Percentiles rank a stretch among this genome's conserved stretches.
Evolutionary conservation across 305 asterid genomes (phyloP).

Genomic region (Solanum hybrid): DNA sequence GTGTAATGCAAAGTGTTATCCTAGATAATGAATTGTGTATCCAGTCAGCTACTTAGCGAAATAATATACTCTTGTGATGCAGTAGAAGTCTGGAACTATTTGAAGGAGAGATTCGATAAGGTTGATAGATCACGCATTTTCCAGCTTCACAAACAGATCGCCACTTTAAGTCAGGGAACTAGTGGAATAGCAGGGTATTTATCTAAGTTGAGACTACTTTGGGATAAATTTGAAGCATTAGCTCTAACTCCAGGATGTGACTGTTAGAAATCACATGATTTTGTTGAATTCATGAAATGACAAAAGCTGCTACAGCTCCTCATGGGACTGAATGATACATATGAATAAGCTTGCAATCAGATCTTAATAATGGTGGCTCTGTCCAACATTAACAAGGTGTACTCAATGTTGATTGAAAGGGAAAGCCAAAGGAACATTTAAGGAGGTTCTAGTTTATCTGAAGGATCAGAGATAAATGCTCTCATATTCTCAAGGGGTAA

Average conservation of each 20-base stretch:
- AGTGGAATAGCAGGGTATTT: background rate
- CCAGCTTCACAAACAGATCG: background rate
- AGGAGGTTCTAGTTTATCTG: background rate
- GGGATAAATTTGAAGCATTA: background rate
- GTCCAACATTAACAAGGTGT: background rate
- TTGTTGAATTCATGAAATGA: background rate
- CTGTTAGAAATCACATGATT: background rate
- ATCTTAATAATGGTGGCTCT: background rate
- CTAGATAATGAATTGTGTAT: background rate
- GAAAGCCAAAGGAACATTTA: background rate
- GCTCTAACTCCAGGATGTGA: background rate
- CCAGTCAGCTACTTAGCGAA: background rate
- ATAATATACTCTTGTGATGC: background rate
- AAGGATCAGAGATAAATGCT: background rate
- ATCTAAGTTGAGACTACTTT: background rate
- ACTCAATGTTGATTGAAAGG: background rate
- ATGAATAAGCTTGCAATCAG: background rate
- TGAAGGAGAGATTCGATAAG: background rate
- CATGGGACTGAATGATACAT: background rate
- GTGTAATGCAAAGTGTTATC: background rate
- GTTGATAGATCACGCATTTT: background rate
- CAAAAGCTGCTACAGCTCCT: background rate
- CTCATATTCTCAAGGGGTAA: background rate
- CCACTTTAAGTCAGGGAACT: background rate
- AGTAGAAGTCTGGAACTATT: background rate